Conservation (phyloP, 805 yeast genomes). For the Lipomyces mesembrius region DNA sequence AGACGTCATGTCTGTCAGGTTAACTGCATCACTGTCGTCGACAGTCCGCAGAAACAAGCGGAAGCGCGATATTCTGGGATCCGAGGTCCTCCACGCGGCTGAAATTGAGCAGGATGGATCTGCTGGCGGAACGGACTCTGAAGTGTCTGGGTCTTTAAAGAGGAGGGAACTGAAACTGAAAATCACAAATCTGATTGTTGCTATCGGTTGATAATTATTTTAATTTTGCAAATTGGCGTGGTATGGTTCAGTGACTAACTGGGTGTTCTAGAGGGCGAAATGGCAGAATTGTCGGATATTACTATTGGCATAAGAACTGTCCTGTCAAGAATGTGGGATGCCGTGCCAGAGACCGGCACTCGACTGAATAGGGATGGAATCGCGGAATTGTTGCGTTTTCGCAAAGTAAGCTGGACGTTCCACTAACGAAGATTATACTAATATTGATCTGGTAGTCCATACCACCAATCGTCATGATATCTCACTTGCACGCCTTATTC, state of each 20-base stretch:
- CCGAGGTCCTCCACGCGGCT: constrained; percentile 22
- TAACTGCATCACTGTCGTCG: constrained; percentile 33
- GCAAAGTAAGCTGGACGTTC: constrained; percentile 32
- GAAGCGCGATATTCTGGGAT: constrained; percentile 23
- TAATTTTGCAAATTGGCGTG: not conserved
- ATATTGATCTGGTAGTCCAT: constrained; percentile 17
- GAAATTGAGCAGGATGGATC: constrained; percentile 12
- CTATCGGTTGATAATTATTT: constrained; percentile 22
- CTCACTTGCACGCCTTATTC: constrained; percentile 47
- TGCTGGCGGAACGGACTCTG: not conserved
- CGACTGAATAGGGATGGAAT: constrained; percentile 38
- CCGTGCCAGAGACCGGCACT: constrained; percentile 43
- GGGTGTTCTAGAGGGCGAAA: constrained; percentile 22
- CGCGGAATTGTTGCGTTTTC: constrained; percentile 40
- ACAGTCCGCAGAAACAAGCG: constrained; percentile 26
- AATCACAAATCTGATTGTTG: constrained; percentile 13
- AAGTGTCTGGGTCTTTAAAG: constrained; percentile 7
- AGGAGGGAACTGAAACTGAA: constrained; percentile 20
- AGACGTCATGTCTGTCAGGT: constrained; percentile 24
- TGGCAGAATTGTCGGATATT: constrained; percentile 36
- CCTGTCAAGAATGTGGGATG: constrained; percentile 43
- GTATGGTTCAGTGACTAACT: not conserved
- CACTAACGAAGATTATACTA: not conserved
- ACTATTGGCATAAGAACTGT: constrained; percentile 39
- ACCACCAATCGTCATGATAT: constrained; percentile 45